Base-by-base conservation (phyloP, 352 stramenopile genomes). In the Globisporangium nodosum region DNA sequence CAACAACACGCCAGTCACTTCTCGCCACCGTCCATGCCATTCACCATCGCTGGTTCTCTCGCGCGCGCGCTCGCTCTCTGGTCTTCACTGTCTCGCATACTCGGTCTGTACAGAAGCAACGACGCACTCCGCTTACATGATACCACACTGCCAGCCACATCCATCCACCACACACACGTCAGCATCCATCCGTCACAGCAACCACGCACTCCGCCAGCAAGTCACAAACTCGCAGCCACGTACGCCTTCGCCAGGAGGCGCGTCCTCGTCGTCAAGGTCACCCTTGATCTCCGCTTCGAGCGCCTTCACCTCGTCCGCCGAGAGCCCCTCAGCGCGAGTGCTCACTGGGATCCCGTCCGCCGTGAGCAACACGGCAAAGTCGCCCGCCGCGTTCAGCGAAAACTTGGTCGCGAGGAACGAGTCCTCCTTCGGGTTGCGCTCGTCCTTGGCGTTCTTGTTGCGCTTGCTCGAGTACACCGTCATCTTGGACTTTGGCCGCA, bases 321-420 rank as follows among this genome's bases (percentile, higher is more conserved):
- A 59, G 43, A 91, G 57, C 18, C 81, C 81, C 61, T 88, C 71
- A 11, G 74, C 79, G 59, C 76, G 78, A 37, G 78, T 81, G 66
- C 78, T 86, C 49, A 91, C 81, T 8, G 78, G 76, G 47, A 86
- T 67, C n/a, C 81, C 81, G 16, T 93, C 84, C 15, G 69, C 58
- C 42, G 76, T 88, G 49, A 74, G 39, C 11, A 93, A 60, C 60
- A 91, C 66, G 21, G 78, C 79, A 43, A 85, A 87, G 56, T 93
- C 84, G 40, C 79, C 84, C 7, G 71, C 76, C 21, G 68, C 59
- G 58, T 90, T 85, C 52, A 89, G 70, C 47, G 81, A 90, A 54
- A 89, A 90, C 69, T 91, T 91, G 54, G 81, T 91, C 12, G 83
- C 78, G 31, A 89, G 52, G 65, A 90, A 93, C 18, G 78, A 88